Base-by-base conservation (phyloP, 768 basidiomycete genomes). In the Suillus ampliporus region DNA sequence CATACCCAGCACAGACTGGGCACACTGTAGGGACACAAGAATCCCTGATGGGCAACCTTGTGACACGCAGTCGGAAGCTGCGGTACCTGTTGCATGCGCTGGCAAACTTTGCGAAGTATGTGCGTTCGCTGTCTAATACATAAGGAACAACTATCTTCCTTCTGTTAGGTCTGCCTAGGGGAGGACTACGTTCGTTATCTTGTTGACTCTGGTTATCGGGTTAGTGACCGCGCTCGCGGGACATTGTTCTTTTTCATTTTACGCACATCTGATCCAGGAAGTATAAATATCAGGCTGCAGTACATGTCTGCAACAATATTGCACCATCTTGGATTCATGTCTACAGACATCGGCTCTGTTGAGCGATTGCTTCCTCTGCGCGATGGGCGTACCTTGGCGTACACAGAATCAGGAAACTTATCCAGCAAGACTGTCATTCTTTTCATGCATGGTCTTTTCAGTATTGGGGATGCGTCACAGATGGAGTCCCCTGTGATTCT, bases 391-490 rank as follows among this genome's bases (percentile, higher is more conserved):
- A 80, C 72, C 9, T 74, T 88, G 8, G 86, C 84, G 3, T 88
- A 87, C 63, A 79, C 79, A n/a, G 82, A 83, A 28, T 75, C 71
- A 10, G 87, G 87, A 6, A 80, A 85, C 63, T 72, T 79, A 1
- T 78, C 80, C 31, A 86, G 85, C 72, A 72, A 74, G 2, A 76
- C 76, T 15, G 70, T 88, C 26, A 71, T 87, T 48, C 75, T 88
- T 56, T 85, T 80, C 72, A 79, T 87, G 61, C 86, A 87, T 65
- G 85, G 85, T n/a, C 75, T 76, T 6, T 86, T 88, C 69, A 72
- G 78, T 41, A 67, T 86, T n/a, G 86, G 85, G 5, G 74, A 78
- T 35, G 80, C 80, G 6, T 71, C 75, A 37, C 65, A 62, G 1
- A 66, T 75, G n/a, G n/a, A n/a, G 9, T 76, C 80, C 3, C 75